Evolutionary conservation across 306 rosid genomes (phyloP).

Genomic region (Cajanus cajan): DNA sequence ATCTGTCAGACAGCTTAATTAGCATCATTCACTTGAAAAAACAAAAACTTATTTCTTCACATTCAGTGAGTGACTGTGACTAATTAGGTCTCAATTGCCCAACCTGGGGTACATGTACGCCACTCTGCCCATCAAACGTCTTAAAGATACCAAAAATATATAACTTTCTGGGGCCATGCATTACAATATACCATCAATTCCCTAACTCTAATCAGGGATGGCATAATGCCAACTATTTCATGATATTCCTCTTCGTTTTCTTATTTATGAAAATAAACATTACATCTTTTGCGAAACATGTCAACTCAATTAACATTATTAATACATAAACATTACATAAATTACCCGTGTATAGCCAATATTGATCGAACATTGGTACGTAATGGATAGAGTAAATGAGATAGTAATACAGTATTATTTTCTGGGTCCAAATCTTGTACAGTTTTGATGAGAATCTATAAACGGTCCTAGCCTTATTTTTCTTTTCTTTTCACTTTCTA

Average conservation of each 20-base stretch:
- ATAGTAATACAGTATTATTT: too few relatives aligned
- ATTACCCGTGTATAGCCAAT: too few relatives aligned
- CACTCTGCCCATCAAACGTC: background rate
- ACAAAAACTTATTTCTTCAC: background rate
- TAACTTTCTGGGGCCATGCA: background rate
- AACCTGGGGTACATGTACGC: constrained; percentile 18
- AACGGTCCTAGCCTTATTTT: background rate
- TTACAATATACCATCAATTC: background rate
- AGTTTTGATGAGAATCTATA: background rate
- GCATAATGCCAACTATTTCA: too few relatives aligned
- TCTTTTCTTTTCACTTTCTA: too few relatives aligned
- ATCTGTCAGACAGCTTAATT: background rate
- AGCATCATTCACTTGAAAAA: background rate
- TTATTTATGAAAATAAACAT: too few relatives aligned
- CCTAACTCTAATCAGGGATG: background rate
- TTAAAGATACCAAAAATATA: background rate
- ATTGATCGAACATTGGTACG: too few relatives aligned
- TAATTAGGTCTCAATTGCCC: background rate
- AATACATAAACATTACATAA: too few relatives aligned
- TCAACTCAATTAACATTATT: too few relatives aligned
- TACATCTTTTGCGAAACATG: too few relatives aligned
- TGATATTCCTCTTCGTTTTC: too few relatives aligned
- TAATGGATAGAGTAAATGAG: background rate
- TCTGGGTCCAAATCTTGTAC: background rate
- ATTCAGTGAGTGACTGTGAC: background rate